Evolutionary conservation across 1,284 basidiomycete species (phyloP).

Genomic region (Afroboletus lepidellus): DNA sequence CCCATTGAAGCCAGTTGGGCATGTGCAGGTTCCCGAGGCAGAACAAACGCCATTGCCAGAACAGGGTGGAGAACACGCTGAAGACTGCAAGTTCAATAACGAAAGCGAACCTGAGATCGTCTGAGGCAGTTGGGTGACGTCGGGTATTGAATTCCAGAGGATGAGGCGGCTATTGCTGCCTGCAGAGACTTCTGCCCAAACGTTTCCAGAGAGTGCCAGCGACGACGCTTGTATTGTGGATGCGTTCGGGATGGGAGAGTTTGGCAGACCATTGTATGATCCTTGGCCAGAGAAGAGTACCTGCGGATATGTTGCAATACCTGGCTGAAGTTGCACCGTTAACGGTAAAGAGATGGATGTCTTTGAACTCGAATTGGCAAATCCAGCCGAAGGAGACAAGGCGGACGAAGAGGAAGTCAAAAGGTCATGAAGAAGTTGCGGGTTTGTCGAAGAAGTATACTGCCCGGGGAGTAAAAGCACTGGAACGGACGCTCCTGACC

Average conservation of each 20-base stretch:
- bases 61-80: constrained; percentile 69
- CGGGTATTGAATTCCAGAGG: constrained; percentile 78
- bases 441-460: constrained; percentile 68
- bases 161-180: constrained; percentile 55
- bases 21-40: constrained; percentile 64
- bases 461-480: constrained; percentile 70
- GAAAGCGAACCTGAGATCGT: constrained; percentile 46
- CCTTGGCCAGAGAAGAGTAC: constrained; percentile 62
- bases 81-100: constrained; percentile 65
- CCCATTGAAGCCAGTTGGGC: constrained; percentile 71
- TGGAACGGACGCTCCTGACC: constrained; percentile 48
- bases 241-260: constrained; percentile 45
- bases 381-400: constrained; percentile 59
- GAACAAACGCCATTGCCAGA: constrained; percentile 69
- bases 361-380: constrained; percentile 44
- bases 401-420: constrained; percentile 62
- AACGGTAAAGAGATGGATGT: constrained; percentile 57
- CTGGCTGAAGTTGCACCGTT: constrained; percentile 61
- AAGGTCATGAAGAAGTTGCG: constrained; percentile 63
- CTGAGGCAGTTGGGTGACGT: constrained; percentile 61
- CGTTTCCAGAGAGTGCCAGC: constrained; percentile 59
- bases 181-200: constrained; percentile 63
- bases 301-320: constrained; percentile 58
- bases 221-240: constrained; percentile 55
- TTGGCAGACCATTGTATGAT: constrained; percentile 56